Evolutionary conservation across 768 basidiomycete genomes (phyloP).

Genomic region (Tricholomella constricta): DNA sequence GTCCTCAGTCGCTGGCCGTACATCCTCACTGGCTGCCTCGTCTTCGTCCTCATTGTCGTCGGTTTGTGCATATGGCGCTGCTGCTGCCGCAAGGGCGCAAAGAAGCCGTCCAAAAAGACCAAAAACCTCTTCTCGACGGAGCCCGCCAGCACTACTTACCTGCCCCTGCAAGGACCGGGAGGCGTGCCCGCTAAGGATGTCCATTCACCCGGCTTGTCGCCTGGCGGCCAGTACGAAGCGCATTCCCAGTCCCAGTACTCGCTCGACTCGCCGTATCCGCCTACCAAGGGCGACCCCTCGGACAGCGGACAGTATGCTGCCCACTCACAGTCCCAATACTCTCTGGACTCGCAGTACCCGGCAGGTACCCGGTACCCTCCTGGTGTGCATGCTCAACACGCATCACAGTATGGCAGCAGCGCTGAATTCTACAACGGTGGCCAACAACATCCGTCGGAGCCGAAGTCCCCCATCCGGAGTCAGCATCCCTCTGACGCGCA

Average conservation of each 20-base stretch:
- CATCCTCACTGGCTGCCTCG: conserved; percentile 62
- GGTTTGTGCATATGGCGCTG: conserved; percentile 61
- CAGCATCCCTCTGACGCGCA: not conserved
- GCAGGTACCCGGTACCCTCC: conserved; percentile 3
- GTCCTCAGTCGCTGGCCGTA: conserved; percentile 75
- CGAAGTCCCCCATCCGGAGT: not conserved
- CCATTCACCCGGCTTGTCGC: conserved; percentile 9
- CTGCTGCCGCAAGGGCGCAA: conserved; percentile 46
- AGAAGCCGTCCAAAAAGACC: conserved; percentile 16
- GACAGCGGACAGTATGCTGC: not conserved
- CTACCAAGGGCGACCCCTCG: not conserved
- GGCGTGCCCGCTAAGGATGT: conserved; percentile 9
- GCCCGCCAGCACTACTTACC: conserved; percentile 29
- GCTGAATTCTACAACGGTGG: conserved; percentile 6
- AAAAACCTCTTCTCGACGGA: conserved; percentile 25
- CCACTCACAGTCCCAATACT: not conserved
- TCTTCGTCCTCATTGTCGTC: conserved; percentile 45
- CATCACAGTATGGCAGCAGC: conserved; percentile 5
- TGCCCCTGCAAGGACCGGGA: conserved; percentile 30
- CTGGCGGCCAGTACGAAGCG: conserved; percentile 4
- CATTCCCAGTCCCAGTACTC: conserved; percentile 17
- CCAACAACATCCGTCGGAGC: not conserved
- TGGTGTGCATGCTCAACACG: not conserved
- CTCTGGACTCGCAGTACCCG: not conserved
- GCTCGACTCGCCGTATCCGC: not conserved